Evolutionary conservation across 2,329 filamentous ascomycete species (phyloP), one percentile per base, ranked within the genome.

Genomic region (Albophoma yamanashiensis): DNA sequence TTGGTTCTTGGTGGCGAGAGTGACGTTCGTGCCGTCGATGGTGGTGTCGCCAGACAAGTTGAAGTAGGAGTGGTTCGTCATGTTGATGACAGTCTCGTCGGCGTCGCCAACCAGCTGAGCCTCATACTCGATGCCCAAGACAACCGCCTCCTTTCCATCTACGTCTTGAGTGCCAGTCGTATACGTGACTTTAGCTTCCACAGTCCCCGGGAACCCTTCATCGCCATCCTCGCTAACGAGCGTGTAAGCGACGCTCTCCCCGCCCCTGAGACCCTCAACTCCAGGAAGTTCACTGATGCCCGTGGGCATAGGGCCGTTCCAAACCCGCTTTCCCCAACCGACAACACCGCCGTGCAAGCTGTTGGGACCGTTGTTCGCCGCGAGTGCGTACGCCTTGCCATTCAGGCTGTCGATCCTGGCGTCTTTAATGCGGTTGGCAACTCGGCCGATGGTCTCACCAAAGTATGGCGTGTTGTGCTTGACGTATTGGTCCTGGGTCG

Each of bases 31-130:
- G 64, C 79, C 82, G 58, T 80, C 80, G 61, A 83, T 81, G 22
- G 80, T 78, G 20, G 77, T 71, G 42, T 73, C 75, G 66, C 79
- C 79, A 3, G 78, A 76, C 40, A 88, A 79, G 74, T 88, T 88
- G 74, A 89, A 89, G 77, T 89, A 89, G 45, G 91, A 95, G 78
- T 99, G 93, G 77, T 97, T 99, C 57, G 94, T 97, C 76, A 97
- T 83, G 75, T 92, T 95, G 72, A 97, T 84, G 50, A 87, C 87
- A 0, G 93, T 97, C 80, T 97, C 93, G n/a, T 92, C 86, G 15
- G 87, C 88, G 57, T 89, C 87, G 3, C 83, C 87, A 3, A 91
- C 81, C 55, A 97, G 80, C 73, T 91, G 85, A 25, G 89, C 92
- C 78, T 96, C 89, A 71, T 95, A 97, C 73, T 97, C 94, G 57